Base-by-base conservation (phyloP, 2,329 filamentous ascomycete species). In the Falciphora oryzae region DNA sequence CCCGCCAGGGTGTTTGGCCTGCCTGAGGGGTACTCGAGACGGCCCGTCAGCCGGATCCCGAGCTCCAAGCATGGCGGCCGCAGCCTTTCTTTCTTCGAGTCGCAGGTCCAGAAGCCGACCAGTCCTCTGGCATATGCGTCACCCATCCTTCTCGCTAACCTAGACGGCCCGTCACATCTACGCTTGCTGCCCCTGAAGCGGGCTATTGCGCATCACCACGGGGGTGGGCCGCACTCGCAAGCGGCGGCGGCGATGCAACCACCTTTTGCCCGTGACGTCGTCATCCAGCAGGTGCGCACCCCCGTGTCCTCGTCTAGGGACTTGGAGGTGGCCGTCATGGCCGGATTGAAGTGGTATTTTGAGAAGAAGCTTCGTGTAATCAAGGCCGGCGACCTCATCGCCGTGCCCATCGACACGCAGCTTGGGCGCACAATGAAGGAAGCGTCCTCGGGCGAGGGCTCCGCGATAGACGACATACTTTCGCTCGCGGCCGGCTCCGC, bases 1-100 rank as follows among this genome's bases (percentile, higher is more conserved):
- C 90, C 93, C 3, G 93, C 91, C 22, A 91, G 91, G 70, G 89
- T 98, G 3, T 99, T 92, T 74, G 93, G 93, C 0, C 80, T 99
- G 1, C 92, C 95, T 0, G 94, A 95, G 71, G 88, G 84, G 61
- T 89, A 88, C 69, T 83, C 85, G 3, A 81, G 83, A 64, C 82
- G 86, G 3, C 81, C 85, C 0, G 81, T 88, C 66, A 86, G 85
- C 2, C 82, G 85, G 65, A 87, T 89, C 65, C 80, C 84, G 6
- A 84, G 81, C 70, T 82, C 82, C 18, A 81, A 81, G 66, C 76
- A 80, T 29, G 79, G 81, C 64, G 77, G 76, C 11, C 79, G 86
- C 65, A 80, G 80, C 61, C 71, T 83, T 64, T 89, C 86, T 0
- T 89, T 89, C 70, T 88, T 89, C 65, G 86, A 89, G 66, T 87